phyloP scores from a whole-genome alignment of 257 asterid genomes.

The Echium plantagineum region DNA sequence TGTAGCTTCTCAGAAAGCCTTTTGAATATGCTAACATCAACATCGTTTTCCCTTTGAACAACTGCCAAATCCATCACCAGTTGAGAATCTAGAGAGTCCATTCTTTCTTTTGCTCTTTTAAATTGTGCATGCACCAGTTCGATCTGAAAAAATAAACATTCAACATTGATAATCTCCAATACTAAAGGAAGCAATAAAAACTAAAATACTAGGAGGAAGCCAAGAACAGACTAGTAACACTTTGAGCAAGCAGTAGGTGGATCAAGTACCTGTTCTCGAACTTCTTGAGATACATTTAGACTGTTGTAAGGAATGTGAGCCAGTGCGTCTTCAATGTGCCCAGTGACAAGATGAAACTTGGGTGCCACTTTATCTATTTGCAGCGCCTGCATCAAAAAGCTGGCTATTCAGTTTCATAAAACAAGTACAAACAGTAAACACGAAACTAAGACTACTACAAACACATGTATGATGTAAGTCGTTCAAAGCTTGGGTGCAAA shows the following conservation, averaged over 20 bases:
- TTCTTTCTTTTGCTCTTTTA: constrained; percentile 57
- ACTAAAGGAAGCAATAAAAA: not conserved
- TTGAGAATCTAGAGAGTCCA: constrained; percentile 77
- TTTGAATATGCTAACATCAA: constrained; percentile 49
- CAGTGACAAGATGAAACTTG: constrained; percentile 51
- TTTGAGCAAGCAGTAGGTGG: not conserved
- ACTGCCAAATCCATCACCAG: constrained; percentile 66
- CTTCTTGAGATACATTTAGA: constrained; percentile 77
- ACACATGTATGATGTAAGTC: not conserved
- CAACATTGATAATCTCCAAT: not conserved
- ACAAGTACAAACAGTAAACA: not conserved
- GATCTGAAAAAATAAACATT: constrained; percentile 31
- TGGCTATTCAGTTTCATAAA: not conserved
- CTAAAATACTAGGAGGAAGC: not conserved
- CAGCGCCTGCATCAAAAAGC: constrained; percentile 46
- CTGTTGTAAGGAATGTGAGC: constrained; percentile 51
- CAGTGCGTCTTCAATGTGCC: constrained; percentile 69
- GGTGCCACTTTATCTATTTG: constrained; percentile 50
- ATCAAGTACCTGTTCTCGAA: constrained; percentile 72
- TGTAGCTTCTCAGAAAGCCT: constrained; percentile 83
- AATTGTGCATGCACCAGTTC: constrained; percentile 89
- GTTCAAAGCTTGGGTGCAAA: not conserved
- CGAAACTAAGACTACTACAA: not conserved
- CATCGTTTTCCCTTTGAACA: constrained; percentile 66
- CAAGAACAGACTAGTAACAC: not conserved